phyloP scores from a whole-genome alignment of 768 basidiomycete genomes.

The Gymnopilus dilepis region DNA sequence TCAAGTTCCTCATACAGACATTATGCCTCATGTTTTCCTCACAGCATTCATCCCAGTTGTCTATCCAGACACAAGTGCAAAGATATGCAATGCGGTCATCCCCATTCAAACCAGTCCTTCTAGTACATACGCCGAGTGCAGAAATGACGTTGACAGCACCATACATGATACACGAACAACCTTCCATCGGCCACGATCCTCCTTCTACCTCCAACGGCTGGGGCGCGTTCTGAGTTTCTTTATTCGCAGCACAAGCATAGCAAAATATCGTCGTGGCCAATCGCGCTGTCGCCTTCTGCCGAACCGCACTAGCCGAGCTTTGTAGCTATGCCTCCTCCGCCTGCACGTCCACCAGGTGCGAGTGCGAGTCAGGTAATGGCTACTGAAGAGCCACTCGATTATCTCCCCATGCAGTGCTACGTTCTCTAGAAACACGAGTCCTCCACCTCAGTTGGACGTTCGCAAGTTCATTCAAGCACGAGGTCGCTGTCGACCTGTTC shows the following conservation, averaged over 20 bases:
- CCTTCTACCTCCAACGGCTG: conserved; percentile 13
- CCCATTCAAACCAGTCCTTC: conserved; percentile 11
- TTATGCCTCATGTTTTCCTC: too few species aligned
- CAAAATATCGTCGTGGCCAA: conserved; percentile 1
- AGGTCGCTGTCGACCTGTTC: conserved; percentile 57
- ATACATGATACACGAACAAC: conserved; percentile 17
- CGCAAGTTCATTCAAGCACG: conserved; percentile 39
- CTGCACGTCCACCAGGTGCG: too few species aligned
- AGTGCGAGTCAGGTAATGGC: conserved; percentile 17
- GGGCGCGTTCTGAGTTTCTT: conserved; percentile 21
- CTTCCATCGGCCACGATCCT: conserved; percentile 23
- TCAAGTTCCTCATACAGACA: too few species aligned
- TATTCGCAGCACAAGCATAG: conserved; percentile 15
- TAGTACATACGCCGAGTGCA: conserved; percentile 12
- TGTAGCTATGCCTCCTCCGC: neutral
- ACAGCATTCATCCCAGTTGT: conserved; percentile 3
- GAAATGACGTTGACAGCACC: conserved; percentile 20
- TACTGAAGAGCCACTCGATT: neutral
- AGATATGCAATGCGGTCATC: conserved; percentile 19
- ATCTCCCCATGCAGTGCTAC: conserved; percentile 17
- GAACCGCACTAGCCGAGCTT: conserved; percentile 14
- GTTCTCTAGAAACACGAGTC: conserved; percentile 12
- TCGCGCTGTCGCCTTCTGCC: conserved; percentile 12
- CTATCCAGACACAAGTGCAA: conserved; percentile 25
- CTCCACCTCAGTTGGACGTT: conserved; percentile 28